Base-by-base conservation (phyloP, 1,284 basidiomycete species). In the Leccinum subrobustum region DNA sequence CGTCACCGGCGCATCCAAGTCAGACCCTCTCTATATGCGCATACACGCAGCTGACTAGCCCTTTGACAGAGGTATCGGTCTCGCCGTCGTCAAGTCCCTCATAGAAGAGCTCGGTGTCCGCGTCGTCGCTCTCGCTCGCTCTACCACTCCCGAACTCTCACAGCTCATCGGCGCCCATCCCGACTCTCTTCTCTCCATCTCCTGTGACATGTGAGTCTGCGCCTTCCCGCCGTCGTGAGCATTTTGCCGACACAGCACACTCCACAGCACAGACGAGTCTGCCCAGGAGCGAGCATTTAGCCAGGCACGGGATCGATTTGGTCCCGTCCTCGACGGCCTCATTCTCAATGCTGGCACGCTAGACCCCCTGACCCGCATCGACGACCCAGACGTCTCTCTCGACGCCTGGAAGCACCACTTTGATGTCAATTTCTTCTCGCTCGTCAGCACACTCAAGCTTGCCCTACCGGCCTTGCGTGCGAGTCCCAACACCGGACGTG, bases 351-450 rank as follows among this genome's bases (percentile, higher is more conserved):
- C 93, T 7, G 94, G 84, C 9, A 81, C 83, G 0, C 73, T 94
- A 39, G 82, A 79, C 48, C 85, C 86, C 23, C 63, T 84, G 42
- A 75, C 76, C 6, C 78, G 74, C 55, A 76, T 83, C 50, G 73
- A 69, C 9, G 74, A 77, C n/a, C 63, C 72, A 14, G 68, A 74
- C 18, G 71, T 75, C 31, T 61, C 73, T 25, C 64, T 82, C 16
- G 78, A 78, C 55, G 75, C 72, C n/a, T 92, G 85, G 89, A 88
- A 79, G 68, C 67, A 75, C 9, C 81, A 85, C 68, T 91, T 89
- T 74, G 89, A 95, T 66, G 77, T 93, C 75, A 95, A 95, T 73
- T 89, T 95, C 72, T 92, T 93, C 75, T 91, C 92, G 1, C 79
- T 93, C 47, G 74, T 95, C 54, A 81, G 84, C 11, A 83, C 90